Conservation (phyloP, 2,329 filamentous ascomycete species). For the Monilinia fructigena region DNA sequence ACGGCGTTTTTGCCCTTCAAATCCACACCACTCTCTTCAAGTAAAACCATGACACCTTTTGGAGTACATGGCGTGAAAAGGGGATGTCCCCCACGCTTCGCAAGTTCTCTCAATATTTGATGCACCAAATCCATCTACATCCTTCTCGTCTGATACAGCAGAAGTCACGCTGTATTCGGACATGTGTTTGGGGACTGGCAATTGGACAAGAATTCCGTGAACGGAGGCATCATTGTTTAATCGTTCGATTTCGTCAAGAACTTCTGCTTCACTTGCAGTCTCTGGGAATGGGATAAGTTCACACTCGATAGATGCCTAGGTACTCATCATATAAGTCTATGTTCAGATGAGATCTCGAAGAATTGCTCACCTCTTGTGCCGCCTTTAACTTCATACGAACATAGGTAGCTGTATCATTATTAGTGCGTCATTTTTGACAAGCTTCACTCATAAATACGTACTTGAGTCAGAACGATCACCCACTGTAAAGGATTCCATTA, state of each 20-base stretch:
- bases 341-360: slow-evolving; percentile 24
- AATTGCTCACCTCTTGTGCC: slow-evolving; percentile 70
- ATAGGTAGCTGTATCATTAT: slow-evolving; percentile 70
- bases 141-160: slow-evolving; percentile 87
- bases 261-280: slow-evolving; percentile 76
- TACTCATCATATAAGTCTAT: slow-evolving; percentile 27
- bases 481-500: slow-evolving; percentile 53
- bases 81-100: slow-evolving; percentile 88
- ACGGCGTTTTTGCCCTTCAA: slow-evolving; percentile 89
- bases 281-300: slow-evolving; percentile 82
- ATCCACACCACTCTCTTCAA: slow-evolving; percentile 80
- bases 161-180: slow-evolving; percentile 90
- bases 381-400: slow-evolving; percentile 99
- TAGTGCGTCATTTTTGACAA: slow-evolving; percentile 6
- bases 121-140: slow-evolving; percentile 95
- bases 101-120: slow-evolving; percentile 94
- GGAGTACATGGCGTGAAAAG: slow-evolving; percentile 94
- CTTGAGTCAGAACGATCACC: slow-evolving; percentile 90
- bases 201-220: slow-evolving; percentile 90
- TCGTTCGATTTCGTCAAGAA: slow-evolving; percentile 75
- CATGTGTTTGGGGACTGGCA: slow-evolving; percentile 85
- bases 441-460: slow-evolving; percentile 48
- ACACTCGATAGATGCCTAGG: slow-evolving; percentile 85
- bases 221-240: slow-evolving; percentile 85
- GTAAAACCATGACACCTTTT: slow-evolving; percentile 91